phyloP scores from a whole-genome alignment of 1,284 basidiomycete genomes.

The Gymnopus androsaceus region DNA sequence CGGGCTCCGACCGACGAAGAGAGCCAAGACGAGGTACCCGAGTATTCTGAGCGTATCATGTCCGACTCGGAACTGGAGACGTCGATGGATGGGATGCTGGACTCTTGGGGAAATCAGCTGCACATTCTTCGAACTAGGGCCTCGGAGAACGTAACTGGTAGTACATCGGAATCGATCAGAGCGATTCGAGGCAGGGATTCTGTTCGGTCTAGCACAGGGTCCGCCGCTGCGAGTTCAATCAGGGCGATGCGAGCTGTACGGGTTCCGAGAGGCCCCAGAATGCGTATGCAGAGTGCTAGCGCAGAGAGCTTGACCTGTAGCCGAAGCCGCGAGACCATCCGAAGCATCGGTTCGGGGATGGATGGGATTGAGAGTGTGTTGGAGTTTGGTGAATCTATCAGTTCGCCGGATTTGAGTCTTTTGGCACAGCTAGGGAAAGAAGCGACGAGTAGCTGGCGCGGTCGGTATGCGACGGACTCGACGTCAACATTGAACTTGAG shows the following conservation, averaged over 20 bases:
- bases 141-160: neutral
- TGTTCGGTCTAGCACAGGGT: neutral
- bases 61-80: neutral
- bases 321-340: neutral
- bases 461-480: neutral
- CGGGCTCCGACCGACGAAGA: neutral
- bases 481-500: neutral
- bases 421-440: neutral
- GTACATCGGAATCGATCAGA: slow-evolving; percentile 2
- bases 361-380: slow-evolving; percentile 2
- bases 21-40: neutral
- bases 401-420: neutral
- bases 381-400: slow-evolving; percentile 1
- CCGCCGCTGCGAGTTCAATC: neutral
- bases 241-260: neutral
- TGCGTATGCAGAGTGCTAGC: slow-evolving; percentile 7
- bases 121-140: neutral
- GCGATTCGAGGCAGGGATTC: neutral
- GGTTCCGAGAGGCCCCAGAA: slow-evolving; percentile 3
- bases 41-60: neutral
- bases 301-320: neutral
- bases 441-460: neutral
- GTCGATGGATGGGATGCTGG: neutral
- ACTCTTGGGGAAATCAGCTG: slow-evolving; percentile 2
- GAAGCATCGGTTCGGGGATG: slow-evolving; percentile 1